Evolutionary conservation across 768 basidiomycete species (phyloP).

Genomic region (Lactarius sp.): DNA sequence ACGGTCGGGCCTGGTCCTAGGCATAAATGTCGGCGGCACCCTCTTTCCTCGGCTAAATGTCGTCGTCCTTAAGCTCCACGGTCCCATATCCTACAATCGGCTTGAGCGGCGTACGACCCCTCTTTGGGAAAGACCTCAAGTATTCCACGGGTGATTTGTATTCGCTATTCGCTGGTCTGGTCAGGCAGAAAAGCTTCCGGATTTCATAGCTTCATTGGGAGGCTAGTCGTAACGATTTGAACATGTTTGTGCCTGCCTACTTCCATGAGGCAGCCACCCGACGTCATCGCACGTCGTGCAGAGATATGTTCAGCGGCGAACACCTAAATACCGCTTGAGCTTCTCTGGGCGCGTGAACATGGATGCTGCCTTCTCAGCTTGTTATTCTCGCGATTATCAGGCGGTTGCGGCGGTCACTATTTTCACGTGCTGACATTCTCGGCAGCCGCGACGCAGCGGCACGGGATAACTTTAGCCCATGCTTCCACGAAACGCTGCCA

Average conservation of each 20-base stretch:
- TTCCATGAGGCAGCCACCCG: conserved; percentile 5
- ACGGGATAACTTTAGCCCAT: background rate
- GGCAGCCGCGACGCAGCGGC: background rate
- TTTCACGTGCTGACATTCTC: background rate
- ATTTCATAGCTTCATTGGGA: background rate
- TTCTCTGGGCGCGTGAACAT: background rate
- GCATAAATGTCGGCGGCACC: background rate
- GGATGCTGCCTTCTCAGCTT: background rate
- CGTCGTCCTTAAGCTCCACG: background rate
- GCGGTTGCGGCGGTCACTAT: background rate
- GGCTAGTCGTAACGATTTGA: background rate
- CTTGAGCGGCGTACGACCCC: background rate
- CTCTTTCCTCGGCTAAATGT: background rate
- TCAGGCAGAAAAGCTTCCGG: background rate
- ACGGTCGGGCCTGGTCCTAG: background rate
- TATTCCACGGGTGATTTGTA: background rate
- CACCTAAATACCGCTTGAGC: background rate
- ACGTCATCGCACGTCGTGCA: conserved; percentile 4
- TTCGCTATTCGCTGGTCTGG: background rate
- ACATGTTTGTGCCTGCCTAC: conserved; percentile 2
- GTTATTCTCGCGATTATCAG: background rate
- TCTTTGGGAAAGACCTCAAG: background rate
- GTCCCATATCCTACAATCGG: background rate
- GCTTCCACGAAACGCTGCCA: background rate
- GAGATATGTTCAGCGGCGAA: background rate